A percentile compares a stretch with the other conserved stretches of the same genome.
Conservation (phyloP, 2,329 filamentous ascomycete genomes). For the Triangularia setosa region DNA sequence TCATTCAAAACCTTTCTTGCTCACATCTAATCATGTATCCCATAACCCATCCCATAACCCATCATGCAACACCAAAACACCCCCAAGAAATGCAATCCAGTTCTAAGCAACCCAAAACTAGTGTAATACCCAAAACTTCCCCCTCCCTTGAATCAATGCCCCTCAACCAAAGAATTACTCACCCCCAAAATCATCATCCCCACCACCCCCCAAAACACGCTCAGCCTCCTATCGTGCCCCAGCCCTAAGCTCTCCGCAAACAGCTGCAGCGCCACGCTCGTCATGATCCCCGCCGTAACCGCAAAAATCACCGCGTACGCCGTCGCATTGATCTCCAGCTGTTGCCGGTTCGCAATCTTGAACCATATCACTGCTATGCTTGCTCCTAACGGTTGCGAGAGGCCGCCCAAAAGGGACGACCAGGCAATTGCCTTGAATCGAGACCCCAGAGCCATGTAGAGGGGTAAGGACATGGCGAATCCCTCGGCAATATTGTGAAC, state of each 20-base stretch:
- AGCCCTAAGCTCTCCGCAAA: slow-evolving; percentile 82
- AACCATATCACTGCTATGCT: slow-evolving; percentile 84
- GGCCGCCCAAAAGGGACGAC: slow-evolving; percentile 77
- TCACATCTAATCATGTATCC: background rate
- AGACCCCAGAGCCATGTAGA: slow-evolving; percentile 85
- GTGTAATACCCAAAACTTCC: background rate
- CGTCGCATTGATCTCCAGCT: slow-evolving; percentile 50
- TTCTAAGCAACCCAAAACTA: too few relatives aligned
- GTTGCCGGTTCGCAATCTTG: slow-evolving; percentile 55
- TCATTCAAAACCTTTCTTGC: background rate
- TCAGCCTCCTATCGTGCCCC: slow-evolving; percentile 73
- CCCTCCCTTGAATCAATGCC: background rate
- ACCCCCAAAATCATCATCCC: slow-evolving; percentile 86
- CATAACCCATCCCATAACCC: background rate
- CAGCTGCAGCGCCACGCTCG: slow-evolving; percentile 82
- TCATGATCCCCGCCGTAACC: slow-evolving; percentile 89
- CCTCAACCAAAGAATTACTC: slow-evolving; percentile 58
- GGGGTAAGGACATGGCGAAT: slow-evolving; percentile 85
- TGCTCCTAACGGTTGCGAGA: slow-evolving; percentile 84
- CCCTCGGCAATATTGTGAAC: slow-evolving; percentile 98
- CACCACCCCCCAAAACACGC: slow-evolving; percentile 74
- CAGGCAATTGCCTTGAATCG: slow-evolving; percentile 79
- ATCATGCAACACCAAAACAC: background rate
- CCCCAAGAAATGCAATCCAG: background rate
- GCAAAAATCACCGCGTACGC: slow-evolving; percentile 82